Base-by-base conservation (phyloP, 139 green algal species). In the Chlorella vulgaris region DNA sequence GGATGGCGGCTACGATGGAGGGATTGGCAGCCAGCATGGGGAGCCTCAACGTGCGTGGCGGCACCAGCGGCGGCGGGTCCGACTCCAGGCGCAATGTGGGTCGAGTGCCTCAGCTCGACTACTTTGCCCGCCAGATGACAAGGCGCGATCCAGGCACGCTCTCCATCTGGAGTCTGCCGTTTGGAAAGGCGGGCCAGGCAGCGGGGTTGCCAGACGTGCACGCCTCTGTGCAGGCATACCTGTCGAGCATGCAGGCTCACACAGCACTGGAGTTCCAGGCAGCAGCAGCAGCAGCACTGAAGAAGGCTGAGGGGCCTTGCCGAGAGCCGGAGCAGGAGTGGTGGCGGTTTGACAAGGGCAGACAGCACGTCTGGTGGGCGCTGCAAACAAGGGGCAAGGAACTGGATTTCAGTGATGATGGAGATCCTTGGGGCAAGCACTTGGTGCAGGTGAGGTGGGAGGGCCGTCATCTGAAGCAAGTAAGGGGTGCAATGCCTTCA, bases 261-360 rank as follows among this genome's bases (percentile, higher is more conserved):
- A 76, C 69, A 24, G 43, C 69, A 1, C 69, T 76, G 15, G 69
- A 76, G 69, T 76, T 76, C 29, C 69, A 76, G 69, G 43, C 69
- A 8, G 69, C 69, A 0, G 69, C 69, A 8, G 31, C 15, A 0
- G 53, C 24, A 1, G 69, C 43, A 29, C 43, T 76, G 69, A 5
- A 62, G 29, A 19, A 21, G 18, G 69, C 69, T 2, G 43, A 76
- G 13, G 31, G 43, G 13, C 13, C 19, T 2, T 13, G 62, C 29
- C 69, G 43, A 0, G 10, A 42, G 69, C 69, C 69, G 1, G 42
- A 22, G 0, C 69, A 76, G 69, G 2, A 7, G 43, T 63, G 69
- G 69, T 76, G 69, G 69, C n/a, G 6, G 10, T 76, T 76, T 63
- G 69, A 36, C 15, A 15, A 24, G 15, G 3, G 21, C 29, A 62